These are phyloP conservation scores for Aspergillus steynii DNA, from an alignment of 495 filamentous ascomycete genomes.

Conservation along the genomic window DNA sequence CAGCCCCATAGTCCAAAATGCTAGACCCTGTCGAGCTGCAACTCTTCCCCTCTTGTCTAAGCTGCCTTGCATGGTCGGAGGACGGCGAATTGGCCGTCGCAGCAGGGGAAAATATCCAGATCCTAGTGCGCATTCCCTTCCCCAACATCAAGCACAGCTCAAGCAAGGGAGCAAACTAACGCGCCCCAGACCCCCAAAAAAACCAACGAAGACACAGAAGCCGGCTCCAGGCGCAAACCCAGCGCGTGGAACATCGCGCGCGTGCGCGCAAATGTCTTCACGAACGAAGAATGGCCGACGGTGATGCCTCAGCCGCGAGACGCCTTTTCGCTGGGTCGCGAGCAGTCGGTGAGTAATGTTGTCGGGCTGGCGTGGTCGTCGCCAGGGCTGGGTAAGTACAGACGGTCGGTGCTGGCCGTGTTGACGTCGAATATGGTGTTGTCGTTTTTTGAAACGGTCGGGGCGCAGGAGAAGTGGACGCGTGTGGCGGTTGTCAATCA, in stretches of 20 bases:
- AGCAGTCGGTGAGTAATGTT: constrained; percentile 58
- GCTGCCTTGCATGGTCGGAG: constrained; percentile 61
- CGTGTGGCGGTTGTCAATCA: constrained; percentile 47
- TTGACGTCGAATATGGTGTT: constrained; percentile 58
- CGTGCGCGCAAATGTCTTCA: constrained; percentile 55
- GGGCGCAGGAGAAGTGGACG: constrained; percentile 41
- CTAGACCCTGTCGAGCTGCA: constrained; percentile 34
- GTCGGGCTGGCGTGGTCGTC: constrained; percentile 60
- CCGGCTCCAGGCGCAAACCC: constrained; percentile 11
- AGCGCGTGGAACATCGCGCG: constrained; percentile 40
- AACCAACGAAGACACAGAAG: constrained; percentile 11
- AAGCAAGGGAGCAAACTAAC: constrained; percentile 1
- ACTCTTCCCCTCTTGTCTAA: constrained; percentile 42
- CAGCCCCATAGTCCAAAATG: constrained; percentile 24
- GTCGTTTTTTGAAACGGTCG: constrained; percentile 46
- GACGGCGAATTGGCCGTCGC: constrained; percentile 64
- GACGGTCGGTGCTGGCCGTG: constrained; percentile 58
- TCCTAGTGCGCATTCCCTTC: constrained; percentile 42
- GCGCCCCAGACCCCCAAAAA: constrained; percentile 30
- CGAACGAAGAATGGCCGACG: constrained; percentile 51
- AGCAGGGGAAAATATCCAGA: constrained; percentile 57
- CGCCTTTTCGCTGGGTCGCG: constrained; percentile 61
- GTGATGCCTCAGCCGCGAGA: constrained; percentile 45
- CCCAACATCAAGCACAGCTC: neutral
- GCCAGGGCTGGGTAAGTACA: constrained; percentile 56